Evolutionary conservation across 257 asterid genomes (phyloP).

Genomic region (Solanum sejunctum): DNA sequence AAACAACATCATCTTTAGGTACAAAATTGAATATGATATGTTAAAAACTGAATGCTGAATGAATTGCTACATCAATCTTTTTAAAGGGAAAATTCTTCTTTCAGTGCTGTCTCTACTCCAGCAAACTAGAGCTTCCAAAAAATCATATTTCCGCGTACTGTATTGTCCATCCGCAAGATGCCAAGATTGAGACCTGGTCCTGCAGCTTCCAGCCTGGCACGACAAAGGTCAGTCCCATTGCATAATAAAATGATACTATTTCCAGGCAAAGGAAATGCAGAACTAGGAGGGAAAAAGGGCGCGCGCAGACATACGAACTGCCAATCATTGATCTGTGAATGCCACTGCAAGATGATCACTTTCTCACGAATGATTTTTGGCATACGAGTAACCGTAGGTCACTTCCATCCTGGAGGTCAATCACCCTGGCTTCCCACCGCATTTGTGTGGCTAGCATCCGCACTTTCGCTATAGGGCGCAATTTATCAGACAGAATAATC

Average conservation of each 20-base stretch:
- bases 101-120: constrained; percentile 13
- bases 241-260: not conserved
- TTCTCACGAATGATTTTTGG: constrained; percentile 78
- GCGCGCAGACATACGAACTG: not conserved
- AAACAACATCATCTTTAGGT: constrained; percentile 23
- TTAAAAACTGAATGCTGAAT: constrained; percentile 10
- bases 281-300: not conserved
- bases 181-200: not conserved
- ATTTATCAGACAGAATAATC: constrained; percentile 65
- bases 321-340: constrained; percentile 16
- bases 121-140: constrained; percentile 42
- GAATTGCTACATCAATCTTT: constrained; percentile 43
- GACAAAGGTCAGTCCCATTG: not conserved
- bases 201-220: not conserved
- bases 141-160: constrained; percentile 15
- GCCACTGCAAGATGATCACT: constrained; percentile 25
- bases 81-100: constrained; percentile 23
- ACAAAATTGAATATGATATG: constrained; percentile 29
- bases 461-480: constrained; percentile 45
- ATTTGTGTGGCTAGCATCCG: constrained; percentile 56
- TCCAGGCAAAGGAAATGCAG: not conserved
- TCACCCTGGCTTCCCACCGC: constrained; percentile 91
- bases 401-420: constrained; percentile 75
- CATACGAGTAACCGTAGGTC: constrained; percentile 74
- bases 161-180: not conserved